Evolutionary conservation across 495 filamentous ascomycete genomes (phyloP).

Genomic region (Penicillium roqueforti): DNA sequence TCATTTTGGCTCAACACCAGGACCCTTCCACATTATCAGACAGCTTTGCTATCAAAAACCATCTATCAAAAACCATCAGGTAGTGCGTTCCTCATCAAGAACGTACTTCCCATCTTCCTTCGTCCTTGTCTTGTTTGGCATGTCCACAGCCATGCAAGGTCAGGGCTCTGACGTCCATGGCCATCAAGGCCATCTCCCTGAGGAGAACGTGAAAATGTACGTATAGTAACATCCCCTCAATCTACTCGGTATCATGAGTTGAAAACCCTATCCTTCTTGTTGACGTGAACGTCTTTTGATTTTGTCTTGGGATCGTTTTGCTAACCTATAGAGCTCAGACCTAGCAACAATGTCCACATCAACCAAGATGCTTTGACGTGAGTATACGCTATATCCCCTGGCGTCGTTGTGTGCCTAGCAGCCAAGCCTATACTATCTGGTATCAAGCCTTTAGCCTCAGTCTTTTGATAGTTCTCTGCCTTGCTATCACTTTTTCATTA

Average conservation of each 20-base stretch:
- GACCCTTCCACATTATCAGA: not conserved
- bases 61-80: not conserved
- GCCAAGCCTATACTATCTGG: not conserved
- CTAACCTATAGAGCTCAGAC: not conserved
- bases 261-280: not conserved
- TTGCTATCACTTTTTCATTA: not conserved
- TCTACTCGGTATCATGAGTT: not conserved
- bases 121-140: not conserved
- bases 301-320: not conserved
- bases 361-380: not conserved
- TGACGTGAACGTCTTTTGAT: not conserved
- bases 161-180: not conserved
- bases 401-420: not conserved
- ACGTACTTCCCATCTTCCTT: not conserved
- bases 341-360: no score
- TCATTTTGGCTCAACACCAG: not conserved
- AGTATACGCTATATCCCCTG: not conserved
- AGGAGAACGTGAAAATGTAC: not conserved
- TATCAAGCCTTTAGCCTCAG: not conserved
- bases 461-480: not conserved
- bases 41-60: not conserved
- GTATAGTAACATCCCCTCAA: not conserved
- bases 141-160: not conserved
- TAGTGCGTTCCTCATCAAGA: not conserved
- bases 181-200: not conserved